Evolutionary conservation across 805 yeast genomes (phyloP), one percentile per base, ranked within the genome.

Genomic region (Teunomyces panamensis): DNA sequence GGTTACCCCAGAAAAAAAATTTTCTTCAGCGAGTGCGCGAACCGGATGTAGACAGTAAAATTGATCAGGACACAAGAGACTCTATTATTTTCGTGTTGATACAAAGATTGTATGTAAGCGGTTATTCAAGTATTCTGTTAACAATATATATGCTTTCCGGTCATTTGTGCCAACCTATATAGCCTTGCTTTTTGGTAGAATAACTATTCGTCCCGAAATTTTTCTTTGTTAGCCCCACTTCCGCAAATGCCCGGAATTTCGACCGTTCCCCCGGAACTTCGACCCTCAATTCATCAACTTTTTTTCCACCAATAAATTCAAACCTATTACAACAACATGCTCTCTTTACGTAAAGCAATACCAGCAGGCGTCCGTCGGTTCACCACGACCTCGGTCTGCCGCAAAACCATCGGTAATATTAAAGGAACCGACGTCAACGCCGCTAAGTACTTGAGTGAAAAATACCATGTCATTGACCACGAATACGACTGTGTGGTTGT

Each of bases 401-500:
- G 55, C 33, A 74, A 71, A 56, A 67, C 67, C 48, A 65, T 72
- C 47, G 76, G 76, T 13, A 50, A 64, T 39, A 57, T 68, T 51
- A 69, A 67, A 53, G 77, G 76, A 37, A 57, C 57, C 42, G 68
- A 69, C 36, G 65, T 64, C 55, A 69, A 71, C 51, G 68, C 76
- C 39, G 62, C 76, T 56, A 73, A 72, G 56, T 71, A 72, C 54
- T 65, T 72, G 72, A 60, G 66, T 43, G 74, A 82, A 56, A 88
- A 90, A 64, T 92, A 94, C 71, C 94, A 89, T 64, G 85, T 92
- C 54, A 85, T 92, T 57, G 98, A 92, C 73, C 99, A 92, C 71
- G 98, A 94, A 71, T 92, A 94, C 73, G 99, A 92, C 76, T 90
- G 97, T 78, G 83, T 92, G 43, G 98, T 92, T 50, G 90, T 92